These are phyloP conservation scores for Gaultheria prostrata DNA, from an alignment of 148 eudicot species.

Conservation along the genomic window DNA sequence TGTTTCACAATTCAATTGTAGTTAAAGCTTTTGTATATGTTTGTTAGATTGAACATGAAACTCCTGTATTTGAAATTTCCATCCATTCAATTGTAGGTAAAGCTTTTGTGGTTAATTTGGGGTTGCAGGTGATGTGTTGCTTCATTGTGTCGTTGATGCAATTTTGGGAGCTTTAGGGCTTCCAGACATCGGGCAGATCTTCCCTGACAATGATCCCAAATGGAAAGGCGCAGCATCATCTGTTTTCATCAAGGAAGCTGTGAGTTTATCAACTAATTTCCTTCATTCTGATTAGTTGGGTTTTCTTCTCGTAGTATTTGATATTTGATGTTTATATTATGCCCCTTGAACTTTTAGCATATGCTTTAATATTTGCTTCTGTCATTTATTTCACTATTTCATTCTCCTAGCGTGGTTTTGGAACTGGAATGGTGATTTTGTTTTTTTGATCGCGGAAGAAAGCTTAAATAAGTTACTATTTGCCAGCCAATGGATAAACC, in stretches of 20 bases:
- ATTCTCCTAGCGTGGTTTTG: background rate
- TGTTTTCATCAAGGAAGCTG: slow-evolving; percentile 92
- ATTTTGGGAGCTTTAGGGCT: slow-evolving; percentile 95
- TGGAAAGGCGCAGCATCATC: slow-evolving; percentile 97
- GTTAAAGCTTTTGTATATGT: background rate
- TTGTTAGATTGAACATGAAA: background rate
- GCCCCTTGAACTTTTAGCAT: background rate
- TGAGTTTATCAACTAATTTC: slow-evolving; percentile 36
- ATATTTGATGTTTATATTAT: background rate
- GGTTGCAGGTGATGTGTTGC: slow-evolving; percentile 86
- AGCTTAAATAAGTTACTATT: background rate
- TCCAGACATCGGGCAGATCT: slow-evolving; percentile 94
- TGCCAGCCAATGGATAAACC: background rate
- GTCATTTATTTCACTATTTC: background rate
- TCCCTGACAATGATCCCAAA: slow-evolving; percentile 94
- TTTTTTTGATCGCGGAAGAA: background rate
- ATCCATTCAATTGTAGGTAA: background rate
- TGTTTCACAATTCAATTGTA: background rate
- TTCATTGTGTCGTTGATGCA: slow-evolving; percentile 98
- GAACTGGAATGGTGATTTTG: background rate
- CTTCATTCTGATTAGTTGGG: background rate
- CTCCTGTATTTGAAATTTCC: too few species aligned
- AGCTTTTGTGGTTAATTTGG: slow-evolving; percentile 6
- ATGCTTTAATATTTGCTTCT: background rate
- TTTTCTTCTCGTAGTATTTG: background rate